Evolutionary conservation across 192 early-diverging fungal species (phyloP).

Genomic region (Geranomyces michiganensis): DNA sequence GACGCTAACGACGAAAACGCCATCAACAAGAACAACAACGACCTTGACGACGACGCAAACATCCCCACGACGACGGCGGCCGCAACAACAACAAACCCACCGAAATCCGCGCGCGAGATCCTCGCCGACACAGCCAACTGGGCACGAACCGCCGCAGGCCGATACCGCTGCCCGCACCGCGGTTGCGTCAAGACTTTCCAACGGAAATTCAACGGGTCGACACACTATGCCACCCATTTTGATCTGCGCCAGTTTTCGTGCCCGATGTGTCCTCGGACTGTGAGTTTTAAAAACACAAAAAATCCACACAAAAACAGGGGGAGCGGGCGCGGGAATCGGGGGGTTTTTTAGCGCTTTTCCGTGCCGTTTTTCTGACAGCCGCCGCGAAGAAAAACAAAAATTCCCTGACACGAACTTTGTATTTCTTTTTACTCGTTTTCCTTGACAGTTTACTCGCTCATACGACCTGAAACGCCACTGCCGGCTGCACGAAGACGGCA

Average conservation of each 20-base stretch:
- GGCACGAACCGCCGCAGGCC: background rate
- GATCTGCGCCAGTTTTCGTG: slow-evolving; percentile 20
- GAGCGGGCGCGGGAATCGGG: too few species aligned
- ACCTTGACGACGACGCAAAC: too few species aligned
- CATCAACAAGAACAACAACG: too few species aligned
- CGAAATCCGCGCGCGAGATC: background rate
- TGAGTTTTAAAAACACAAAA: background rate
- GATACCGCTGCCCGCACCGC: slow-evolving; percentile 19
- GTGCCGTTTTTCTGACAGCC: background rate
- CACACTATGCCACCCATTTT: slow-evolving; percentile 34
- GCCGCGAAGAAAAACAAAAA: too few species aligned
- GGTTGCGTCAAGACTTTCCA: slow-evolving; percentile 24
- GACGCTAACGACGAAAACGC: too few species aligned
- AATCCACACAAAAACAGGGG: background rate
- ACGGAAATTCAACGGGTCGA: slow-evolving; percentile 29
- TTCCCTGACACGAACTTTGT: too few species aligned
- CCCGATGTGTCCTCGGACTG: slow-evolving; percentile 6
- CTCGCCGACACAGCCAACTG: slow-evolving; percentile 4
- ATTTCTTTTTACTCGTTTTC: background rate
- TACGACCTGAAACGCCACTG: slow-evolving; percentile 31
- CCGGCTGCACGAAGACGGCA: slow-evolving; percentile 19
- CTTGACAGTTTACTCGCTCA: slow-evolving; percentile 27
- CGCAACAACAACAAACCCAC: too few species aligned
- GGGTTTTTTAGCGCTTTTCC: too few species aligned
- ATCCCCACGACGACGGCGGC: too few species aligned